phyloP scores from a whole-genome alignment of 176 grass and related monocot genomes.

The Luzula sylvatica region DNA sequence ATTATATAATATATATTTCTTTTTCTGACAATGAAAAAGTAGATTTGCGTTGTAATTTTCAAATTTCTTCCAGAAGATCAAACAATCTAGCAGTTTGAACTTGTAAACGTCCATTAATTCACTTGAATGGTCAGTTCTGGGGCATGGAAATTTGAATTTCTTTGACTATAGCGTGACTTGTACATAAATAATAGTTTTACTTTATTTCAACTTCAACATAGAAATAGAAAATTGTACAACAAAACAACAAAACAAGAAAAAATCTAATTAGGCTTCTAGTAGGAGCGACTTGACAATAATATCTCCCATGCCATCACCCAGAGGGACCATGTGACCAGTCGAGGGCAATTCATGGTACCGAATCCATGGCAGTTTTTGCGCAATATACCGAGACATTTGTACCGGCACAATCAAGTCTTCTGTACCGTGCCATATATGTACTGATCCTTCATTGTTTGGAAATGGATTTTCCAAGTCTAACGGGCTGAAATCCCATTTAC shows the following conservation, averaged over 20 bases:
- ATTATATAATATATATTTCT: no score
- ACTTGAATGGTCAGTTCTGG: no score
- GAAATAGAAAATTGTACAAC: no score
- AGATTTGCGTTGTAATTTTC: no score
- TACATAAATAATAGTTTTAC: no score
- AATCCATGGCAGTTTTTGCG: constrained; percentile 53
- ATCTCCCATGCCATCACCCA: constrained; percentile 47
- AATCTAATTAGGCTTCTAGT: constrained; percentile 20
- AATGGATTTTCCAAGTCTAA: constrained; percentile 72
- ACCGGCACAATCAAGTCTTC: constrained; percentile 68
- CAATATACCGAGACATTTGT: constrained; percentile 44
- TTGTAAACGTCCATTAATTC: no score
- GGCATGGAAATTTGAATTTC: no score
- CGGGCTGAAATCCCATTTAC: constrained; percentile 60
- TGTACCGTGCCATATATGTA: constrained; percentile 79
- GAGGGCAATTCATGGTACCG: constrained; percentile 67
- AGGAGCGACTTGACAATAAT: constrained; percentile 49
- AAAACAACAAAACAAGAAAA: not conserved
- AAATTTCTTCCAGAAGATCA: no score
- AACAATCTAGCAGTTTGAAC: no score
- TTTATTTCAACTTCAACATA: no score
- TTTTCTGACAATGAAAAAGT: no score
- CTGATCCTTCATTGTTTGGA: constrained; percentile 37
- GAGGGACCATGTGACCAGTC: constrained; percentile 54
- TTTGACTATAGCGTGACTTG: no score